Percentiles rank a stretch among this genome's conserved stretches.
These are phyloP conservation scores for Alternaria sp. DNA, from an alignment of 2,329 filamentous ascomycete species.

Conservation along the genomic window DNA sequence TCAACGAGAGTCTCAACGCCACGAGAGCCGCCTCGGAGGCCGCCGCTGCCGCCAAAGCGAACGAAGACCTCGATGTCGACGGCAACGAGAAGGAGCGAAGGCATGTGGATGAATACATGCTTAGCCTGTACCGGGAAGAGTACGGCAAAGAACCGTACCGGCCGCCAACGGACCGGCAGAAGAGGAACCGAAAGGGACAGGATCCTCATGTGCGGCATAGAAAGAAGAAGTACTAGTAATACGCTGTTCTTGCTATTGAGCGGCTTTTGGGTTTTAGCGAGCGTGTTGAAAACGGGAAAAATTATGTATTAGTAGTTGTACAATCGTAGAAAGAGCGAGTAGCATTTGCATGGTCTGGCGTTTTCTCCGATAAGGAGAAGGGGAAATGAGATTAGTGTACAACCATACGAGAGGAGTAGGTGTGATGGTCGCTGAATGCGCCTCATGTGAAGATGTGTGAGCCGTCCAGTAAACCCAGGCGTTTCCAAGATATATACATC, in stretches of 20 bases:
- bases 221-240: conserved; percentile 37
- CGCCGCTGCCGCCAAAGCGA: conserved; percentile 17
- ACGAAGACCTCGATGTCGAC: conserved; percentile 23
- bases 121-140: conserved; percentile 38
- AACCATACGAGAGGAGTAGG: too few relatives aligned
- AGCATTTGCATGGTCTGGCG: conserved; percentile 4
- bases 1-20: conserved; percentile 39
- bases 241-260: neutral
- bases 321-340: neutral
- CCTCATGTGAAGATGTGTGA: too few relatives aligned
- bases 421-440: too few relatives aligned
- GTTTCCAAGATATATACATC: too few relatives aligned
- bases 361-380: neutral
- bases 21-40: conserved; percentile 34
- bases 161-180: conserved; percentile 42
- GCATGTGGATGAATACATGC: conserved; percentile 49
- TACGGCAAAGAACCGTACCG: conserved; percentile 42
- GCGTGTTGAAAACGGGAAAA: neutral
- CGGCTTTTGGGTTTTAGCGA: neutral
- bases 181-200: conserved; percentile 36
- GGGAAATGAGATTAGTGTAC: neutral
- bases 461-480: too few relatives aligned
- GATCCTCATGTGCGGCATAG: conserved; percentile 39
- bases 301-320: conserved; percentile 1
- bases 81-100: conserved; percentile 24